phyloP scores from a whole-genome alignment of 1,139 yeast genomes.

The Kurtzmaniella quercitrusa region DNA sequence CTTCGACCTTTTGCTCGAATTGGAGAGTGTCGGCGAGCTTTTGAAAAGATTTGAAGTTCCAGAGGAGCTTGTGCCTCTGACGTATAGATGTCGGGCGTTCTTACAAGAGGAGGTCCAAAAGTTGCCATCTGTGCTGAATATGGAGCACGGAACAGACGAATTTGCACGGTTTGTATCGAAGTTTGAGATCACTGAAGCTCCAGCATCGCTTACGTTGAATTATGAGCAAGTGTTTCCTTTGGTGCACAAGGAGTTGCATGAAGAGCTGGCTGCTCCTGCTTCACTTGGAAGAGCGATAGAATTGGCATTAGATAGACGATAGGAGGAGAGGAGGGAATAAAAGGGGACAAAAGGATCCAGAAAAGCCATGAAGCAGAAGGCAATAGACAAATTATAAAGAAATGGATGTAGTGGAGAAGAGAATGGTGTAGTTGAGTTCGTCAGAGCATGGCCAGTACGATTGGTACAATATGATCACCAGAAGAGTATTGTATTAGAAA shows the following conservation, averaged over 20 bases:
- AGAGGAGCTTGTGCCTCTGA: constrained; percentile 9
- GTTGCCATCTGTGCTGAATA: constrained; percentile 16
- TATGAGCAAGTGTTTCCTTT: constrained; percentile 13
- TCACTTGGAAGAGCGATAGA: neutral
- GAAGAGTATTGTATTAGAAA: too few relatives aligned
- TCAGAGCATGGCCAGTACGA: too few relatives aligned
- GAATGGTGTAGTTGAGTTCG: too few relatives aligned
- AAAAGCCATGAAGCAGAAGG: neutral
- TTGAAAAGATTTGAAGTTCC: constrained; percentile 6
- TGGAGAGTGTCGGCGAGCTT: constrained; percentile 20
- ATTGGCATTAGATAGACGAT: neutral
- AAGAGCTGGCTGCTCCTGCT: constrained; percentile 8
- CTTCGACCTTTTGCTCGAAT: constrained; percentile 29
- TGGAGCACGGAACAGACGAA: constrained; percentile 30
- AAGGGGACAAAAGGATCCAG: neutral
- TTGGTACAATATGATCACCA: too few relatives aligned
- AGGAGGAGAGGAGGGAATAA: neutral
- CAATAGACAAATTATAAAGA: too few relatives aligned
- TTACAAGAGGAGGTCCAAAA: constrained; percentile 14
- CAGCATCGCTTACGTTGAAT: constrained; percentile 4
- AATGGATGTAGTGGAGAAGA: too few relatives aligned
- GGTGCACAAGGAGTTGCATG: constrained; percentile 4
- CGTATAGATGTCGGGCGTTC: constrained; percentile 18
- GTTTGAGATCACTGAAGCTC: constrained; percentile 12
- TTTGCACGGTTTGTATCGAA: constrained; percentile 18